Conservation (phyloP, 2,329 filamentous ascomycete genomes). For the Metarhizium guizhouense region DNA sequence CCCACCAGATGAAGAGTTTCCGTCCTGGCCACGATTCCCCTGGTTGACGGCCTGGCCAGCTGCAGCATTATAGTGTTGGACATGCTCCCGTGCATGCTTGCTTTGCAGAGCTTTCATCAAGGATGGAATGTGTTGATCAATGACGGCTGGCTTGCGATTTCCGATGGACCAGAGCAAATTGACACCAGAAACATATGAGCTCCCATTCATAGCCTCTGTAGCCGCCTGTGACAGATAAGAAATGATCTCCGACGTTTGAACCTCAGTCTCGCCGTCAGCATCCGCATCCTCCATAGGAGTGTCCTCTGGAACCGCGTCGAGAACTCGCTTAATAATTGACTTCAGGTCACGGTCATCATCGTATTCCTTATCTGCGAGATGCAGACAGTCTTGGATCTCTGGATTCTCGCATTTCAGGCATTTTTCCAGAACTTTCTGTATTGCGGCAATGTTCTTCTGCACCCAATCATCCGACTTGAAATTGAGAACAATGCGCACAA, state of each 20-base stretch:
- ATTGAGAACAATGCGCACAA: conserved; percentile 82
- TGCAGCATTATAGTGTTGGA: conserved; percentile 60
- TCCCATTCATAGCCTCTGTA: conserved; percentile 74
- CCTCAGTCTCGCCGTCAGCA: conserved; percentile 75
- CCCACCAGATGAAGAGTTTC: conserved; percentile 37
- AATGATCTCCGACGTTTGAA: conserved; percentile 78
- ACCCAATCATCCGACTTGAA: conserved; percentile 90
- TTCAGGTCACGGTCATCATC: conserved; percentile 64
- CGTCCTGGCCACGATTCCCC: conserved; percentile 40
- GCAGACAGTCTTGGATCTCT: conserved; percentile 88
- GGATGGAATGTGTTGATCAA: conserved; percentile 79
- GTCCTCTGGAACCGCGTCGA: conserved; percentile 81
- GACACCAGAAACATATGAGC: conserved; percentile 78
- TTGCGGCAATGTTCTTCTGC: conserved; percentile 60
- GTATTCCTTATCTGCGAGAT: conserved; percentile 60
- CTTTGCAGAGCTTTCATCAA: conserved; percentile 90
- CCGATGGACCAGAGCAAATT: conserved; percentile 91
- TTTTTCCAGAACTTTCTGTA: conserved; percentile 88
- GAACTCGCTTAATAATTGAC: conserved; percentile 69
- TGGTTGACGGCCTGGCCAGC: conserved; percentile 39
- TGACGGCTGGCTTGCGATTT: conserved; percentile 72
- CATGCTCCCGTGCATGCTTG: conserved; percentile 89
- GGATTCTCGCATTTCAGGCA: conserved; percentile 78
- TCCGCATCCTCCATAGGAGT: conserved; percentile 63
- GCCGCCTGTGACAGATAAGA: conserved; percentile 77